Evolutionary conservation across 2,329 filamentous ascomycete genomes (phyloP), one percentile per base, ranked within the genome.

Genomic region (Aurifilum marmelostoma): DNA sequence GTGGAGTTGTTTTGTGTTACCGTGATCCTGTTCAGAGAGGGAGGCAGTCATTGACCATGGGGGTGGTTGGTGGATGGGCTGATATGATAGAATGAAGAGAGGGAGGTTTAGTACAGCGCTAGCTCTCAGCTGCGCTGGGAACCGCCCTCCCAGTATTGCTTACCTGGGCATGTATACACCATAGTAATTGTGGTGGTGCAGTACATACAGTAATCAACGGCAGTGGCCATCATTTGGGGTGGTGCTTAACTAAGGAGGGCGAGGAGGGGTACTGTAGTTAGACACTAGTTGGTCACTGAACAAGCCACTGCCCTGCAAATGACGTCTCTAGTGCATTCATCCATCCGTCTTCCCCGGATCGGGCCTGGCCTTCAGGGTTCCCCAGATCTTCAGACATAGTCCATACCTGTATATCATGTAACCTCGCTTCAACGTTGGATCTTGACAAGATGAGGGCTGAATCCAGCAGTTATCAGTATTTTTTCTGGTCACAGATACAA

Each of bases 221-320:
- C n/a, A n/a, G n/a, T n/a, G n/a, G n/a, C n/a, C n/a, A n/a, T n/a
- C 12, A 32, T 2, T 29, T 14, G 14, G 4, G 24, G 24, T 14
- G 21, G 34, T 56, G 68, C 68, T 70, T 70, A 70, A 65, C 54
- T 70, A 70, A 70, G 61, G 60, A 64, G 68, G 68, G 50, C 61
- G 39, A n/a, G 8, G 7, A 24, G 29, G 6, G n/a, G n/a, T n/a
- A n/a, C n/a, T n/a, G n/a, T n/a, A n/a, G n/a, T n/a, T n/a, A n/a
- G n/a, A n/a, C n/a, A n/a, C n/a, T 37, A 61, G 50, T 37, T 5
- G 43, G 11, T 21, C 43, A n/a, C 21, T 47, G 21, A 47, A 47
- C 43, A 47, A 47, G 43, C 43, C 2, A 12, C 9, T 21, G 61
- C 50, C 61, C 63, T 64, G 61, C 43, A 66, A 21, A 65, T 69